These are phyloP conservation scores for Beta corolliflora DNA, from an alignment of 179 eudicot genomes.

Conservation along the genomic window DNA sequence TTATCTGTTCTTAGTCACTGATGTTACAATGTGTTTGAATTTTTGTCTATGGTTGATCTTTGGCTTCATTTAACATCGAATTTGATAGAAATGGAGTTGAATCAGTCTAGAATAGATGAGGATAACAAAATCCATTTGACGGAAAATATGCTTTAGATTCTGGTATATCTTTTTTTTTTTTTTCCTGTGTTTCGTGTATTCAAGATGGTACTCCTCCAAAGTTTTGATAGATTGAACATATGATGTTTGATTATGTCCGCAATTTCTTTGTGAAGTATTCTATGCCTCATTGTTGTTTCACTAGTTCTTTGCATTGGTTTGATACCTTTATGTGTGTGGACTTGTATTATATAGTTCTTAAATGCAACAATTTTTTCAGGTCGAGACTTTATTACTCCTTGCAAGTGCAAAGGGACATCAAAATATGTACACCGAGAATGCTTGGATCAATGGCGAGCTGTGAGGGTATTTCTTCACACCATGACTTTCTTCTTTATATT, in stretches of 20 bases:
- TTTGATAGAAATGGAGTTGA: not conserved
- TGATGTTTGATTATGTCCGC: not conserved
- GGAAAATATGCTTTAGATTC: no score
- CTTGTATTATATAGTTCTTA: not conserved
- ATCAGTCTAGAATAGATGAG: not conserved
- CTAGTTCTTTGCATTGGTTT: not conserved
- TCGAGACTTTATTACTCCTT: constrained; percentile 95
- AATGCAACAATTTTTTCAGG: constrained; percentile 45
- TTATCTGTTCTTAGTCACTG: not conserved
- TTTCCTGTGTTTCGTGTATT: not conserved
- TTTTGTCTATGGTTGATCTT: not conserved
- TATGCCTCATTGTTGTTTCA: not conserved
- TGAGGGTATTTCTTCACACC: constrained; percentile 52
- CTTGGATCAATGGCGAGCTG: constrained; percentile 97
- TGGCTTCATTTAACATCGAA: not conserved
- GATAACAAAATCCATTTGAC: not conserved
- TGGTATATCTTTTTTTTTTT: not conserved
- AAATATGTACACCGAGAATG: constrained; percentile 94
- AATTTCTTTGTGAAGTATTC: no score
- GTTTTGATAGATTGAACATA: not conserved
- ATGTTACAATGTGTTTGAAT: not conserved
- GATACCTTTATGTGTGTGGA: not conserved
- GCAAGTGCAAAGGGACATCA: constrained; percentile 97
- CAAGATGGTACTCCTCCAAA: not conserved
- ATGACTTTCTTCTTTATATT: not conserved